Percentiles rank a stretch among this genome's conserved stretches.
phyloP scores from a whole-genome alignment of 23 red algal species.

The Pyropia yezoensis region DNA sequence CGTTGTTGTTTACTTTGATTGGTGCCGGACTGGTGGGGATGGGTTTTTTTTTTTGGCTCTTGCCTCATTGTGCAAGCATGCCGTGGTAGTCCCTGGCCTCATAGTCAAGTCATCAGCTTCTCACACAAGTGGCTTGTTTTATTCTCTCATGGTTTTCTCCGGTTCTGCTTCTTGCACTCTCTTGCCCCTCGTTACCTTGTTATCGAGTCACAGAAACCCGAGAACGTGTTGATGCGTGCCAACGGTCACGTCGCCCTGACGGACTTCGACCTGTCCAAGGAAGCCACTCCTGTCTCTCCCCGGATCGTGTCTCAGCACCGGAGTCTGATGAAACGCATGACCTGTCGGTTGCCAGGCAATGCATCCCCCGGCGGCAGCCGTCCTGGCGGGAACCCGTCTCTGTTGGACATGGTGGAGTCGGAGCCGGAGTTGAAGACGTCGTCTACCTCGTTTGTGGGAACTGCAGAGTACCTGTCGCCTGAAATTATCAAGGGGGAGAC shows the following conservation, averaged over 20 bases:
- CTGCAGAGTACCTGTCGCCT: constrained; percentile 56
- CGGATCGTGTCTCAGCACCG: constrained; percentile 15
- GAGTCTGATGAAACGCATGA: constrained; percentile 33
- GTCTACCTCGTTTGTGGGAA: constrained; percentile 49
- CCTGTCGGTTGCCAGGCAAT: background rate
- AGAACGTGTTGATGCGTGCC: constrained; percentile 65
- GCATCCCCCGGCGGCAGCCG: background rate
- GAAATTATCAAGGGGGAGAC: constrained; percentile 39
- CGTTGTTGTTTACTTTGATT: no score
- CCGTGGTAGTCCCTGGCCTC: no score
- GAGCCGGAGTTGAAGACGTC: constrained; percentile 11
- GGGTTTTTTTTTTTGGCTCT: no score
- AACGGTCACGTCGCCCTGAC: constrained; percentile 46
- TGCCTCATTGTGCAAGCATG: no score
- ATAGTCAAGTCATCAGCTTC: no score
- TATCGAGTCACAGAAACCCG: constrained; percentile 12
- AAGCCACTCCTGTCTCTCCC: constrained; percentile 35
- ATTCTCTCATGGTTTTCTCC: no score
- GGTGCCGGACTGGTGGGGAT: no score
- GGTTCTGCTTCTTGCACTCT: no score
- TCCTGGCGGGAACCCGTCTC: background rate
- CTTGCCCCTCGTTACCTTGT: no score
- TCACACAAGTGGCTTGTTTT: no score
- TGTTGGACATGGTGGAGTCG: constrained; percentile 17
- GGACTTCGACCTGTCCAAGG: constrained; percentile 49